These are phyloP conservation scores for Cucurbita ficifolia DNA, from an alignment of 306 rosid species.

Conservation along the genomic window DNA sequence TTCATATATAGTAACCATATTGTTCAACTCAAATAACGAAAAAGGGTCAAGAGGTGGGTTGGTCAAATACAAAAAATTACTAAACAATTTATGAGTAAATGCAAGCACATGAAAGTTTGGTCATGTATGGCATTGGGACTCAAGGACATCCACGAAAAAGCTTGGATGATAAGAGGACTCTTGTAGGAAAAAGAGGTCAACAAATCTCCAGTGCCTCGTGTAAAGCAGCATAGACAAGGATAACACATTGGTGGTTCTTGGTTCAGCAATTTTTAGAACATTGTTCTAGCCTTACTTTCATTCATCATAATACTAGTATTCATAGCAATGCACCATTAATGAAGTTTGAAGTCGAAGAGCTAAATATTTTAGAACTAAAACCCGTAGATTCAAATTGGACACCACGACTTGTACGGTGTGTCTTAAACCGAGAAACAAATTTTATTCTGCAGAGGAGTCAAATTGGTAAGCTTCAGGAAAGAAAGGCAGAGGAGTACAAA, in stretches of 20 bases:
- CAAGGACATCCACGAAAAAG: background rate
- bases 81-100: background rate
- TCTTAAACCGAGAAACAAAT: background rate
- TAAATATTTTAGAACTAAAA: background rate
- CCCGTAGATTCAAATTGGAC: background rate
- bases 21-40: background rate
- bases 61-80: background rate
- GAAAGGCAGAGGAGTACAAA: background rate
- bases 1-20: background rate
- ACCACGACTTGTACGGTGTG: background rate
- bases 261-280: background rate
- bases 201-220: background rate
- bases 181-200: background rate
- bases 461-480: background rate
- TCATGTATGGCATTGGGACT: background rate
- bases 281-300: background rate
- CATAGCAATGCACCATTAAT: background rate
- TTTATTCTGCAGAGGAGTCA: background rate
- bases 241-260: background rate
- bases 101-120: background rate
- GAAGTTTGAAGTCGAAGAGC: background rate
- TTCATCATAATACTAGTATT: background rate
- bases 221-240: background rate
- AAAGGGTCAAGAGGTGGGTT: background rate
- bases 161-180: background rate